Evolutionary conservation across 305 asterid species (phyloP).

Genomic region (Solanum hybrid): DNA sequence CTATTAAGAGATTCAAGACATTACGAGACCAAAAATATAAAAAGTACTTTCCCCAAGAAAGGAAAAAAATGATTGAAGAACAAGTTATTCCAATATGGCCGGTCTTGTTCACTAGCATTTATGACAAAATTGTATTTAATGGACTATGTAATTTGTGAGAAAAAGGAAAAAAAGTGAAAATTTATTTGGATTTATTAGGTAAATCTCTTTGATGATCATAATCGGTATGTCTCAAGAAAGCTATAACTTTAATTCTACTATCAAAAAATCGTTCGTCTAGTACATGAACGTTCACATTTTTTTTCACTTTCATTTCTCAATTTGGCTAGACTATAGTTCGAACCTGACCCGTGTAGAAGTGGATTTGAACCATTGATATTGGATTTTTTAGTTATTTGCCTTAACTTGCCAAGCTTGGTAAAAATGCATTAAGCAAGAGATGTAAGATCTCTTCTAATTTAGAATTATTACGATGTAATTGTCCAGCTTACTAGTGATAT

Average conservation of each 20-base stretch:
- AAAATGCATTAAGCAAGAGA: background rate
- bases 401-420: background rate
- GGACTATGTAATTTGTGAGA: background rate
- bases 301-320: background rate
- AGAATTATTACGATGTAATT: background rate
- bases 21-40: background rate
- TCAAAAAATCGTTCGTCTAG: background rate
- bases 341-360: background rate
- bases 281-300: background rate
- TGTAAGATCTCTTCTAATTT: background rate
- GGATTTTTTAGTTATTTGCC: background rate
- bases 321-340: background rate
- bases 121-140: background rate
- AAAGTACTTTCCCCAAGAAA: slow-evolving; percentile 9
- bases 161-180: background rate
- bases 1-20: slow-evolving; percentile 6
- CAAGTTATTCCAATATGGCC: background rate
- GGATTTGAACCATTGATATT: background rate
- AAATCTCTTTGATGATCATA: background rate
- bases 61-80: background rate
- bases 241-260: background rate
- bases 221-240: background rate
- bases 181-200: background rate
- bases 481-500: background rate
- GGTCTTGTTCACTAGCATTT: background rate